Percentiles rank a stretch among this genome's conserved stretches.
Evolutionary conservation across 208 protist species (phyloP).

Genomic region (Angomonas deanei): DNA sequence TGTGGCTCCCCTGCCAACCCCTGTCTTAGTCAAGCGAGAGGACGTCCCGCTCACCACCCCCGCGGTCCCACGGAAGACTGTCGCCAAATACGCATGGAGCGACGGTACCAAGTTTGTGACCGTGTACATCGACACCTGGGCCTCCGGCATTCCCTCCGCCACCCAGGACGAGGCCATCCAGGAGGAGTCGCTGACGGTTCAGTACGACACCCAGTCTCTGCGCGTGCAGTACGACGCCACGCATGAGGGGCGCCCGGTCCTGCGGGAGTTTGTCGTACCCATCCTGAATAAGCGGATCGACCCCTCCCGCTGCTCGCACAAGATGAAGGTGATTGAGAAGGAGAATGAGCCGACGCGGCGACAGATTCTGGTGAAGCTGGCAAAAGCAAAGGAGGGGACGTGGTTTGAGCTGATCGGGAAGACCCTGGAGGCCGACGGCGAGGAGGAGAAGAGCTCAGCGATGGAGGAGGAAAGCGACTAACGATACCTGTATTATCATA

Average conservation of each 20-base stretch:
- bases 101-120: conserved; percentile 56
- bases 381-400: conserved; percentile 35
- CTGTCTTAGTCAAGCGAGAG: conserved; percentile 52
- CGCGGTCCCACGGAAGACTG: conserved; percentile 6
- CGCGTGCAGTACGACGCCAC: conserved; percentile 21
- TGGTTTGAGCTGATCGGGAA: conserved; percentile 67
- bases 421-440: conserved; percentile 15
- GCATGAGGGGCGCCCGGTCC: background rate
- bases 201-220: conserved; percentile 27
- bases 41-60: conserved; percentile 10
- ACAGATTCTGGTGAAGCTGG: conserved; percentile 53
- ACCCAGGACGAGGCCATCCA: conserved; percentile 33
- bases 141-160: conserved; percentile 7
- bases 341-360: conserved; percentile 23
- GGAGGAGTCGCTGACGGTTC: conserved; percentile 26
- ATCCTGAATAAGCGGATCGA: background rate
- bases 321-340: conserved; percentile 32
- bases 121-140: conserved; percentile 55
- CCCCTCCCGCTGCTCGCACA: background rate
- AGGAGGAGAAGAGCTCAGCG: conserved; percentile 9
- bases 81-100: conserved; percentile 75
- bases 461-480: conserved; percentile 11
- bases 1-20: conserved; percentile 71
- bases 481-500: no score
- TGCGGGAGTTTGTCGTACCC: background rate